phyloP scores from a whole-genome alignment of 441 rosid genomes.

The Populus tomentosa region DNA sequence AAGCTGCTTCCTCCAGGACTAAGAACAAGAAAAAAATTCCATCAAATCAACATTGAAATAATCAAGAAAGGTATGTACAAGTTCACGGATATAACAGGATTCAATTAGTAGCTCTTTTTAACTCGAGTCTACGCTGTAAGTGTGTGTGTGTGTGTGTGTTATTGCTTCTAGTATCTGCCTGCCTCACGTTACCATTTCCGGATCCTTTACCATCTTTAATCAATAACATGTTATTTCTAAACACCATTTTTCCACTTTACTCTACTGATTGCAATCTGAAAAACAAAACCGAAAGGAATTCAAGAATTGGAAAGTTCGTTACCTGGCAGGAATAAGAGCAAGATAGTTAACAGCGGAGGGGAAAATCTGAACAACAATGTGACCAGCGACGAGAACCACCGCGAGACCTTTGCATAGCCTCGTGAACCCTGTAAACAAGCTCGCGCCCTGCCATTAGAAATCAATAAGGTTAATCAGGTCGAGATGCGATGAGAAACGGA shows the following conservation, averaged over 20 bases:
- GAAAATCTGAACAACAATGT: conserved; percentile 69
- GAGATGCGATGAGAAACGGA: conserved; percentile 26
- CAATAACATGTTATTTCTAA: neutral
- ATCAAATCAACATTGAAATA: neutral
- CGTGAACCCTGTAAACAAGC: conserved; percentile 72
- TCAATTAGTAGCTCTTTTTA: neutral
- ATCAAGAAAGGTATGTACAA: neutral
- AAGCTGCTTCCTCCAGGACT: neutral
- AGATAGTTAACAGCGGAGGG: conserved; percentile 68
- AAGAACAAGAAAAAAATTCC: neutral
- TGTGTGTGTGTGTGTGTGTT: neutral
- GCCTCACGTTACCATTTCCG: neutral
- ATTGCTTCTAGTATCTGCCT: neutral
- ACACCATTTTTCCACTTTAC: neutral
- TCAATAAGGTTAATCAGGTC: neutral
- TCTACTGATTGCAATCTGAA: neutral
- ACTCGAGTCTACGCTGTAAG: neutral
- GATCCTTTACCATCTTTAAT: neutral
- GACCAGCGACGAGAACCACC: conserved; percentile 68
- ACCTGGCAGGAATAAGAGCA: conserved; percentile 95
- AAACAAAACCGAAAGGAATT: neutral
- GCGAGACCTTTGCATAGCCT: conserved; percentile 89
- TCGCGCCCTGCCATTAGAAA: conserved; percentile 39
- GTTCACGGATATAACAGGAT: neutral
- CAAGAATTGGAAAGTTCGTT: neutral